These are phyloP conservation scores for Diaporthe amygdali DNA, from an alignment of 2,329 filamentous ascomycete species.

Conservation along the genomic window DNA sequence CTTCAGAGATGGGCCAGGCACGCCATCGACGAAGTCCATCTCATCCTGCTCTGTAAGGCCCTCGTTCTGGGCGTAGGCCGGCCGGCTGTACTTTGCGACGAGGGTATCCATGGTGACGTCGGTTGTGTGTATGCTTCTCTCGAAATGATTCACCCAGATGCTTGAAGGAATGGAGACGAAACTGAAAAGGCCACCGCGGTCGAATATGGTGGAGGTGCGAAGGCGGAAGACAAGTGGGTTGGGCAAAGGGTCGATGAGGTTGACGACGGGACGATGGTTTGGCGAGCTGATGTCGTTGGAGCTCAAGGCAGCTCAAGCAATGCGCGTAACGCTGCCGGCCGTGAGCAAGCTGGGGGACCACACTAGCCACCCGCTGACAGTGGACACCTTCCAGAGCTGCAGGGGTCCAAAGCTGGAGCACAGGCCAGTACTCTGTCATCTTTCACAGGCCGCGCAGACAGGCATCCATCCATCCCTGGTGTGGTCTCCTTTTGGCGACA, in stretches of 20 bases:
- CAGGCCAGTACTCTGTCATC: slow-evolving; percentile 11
- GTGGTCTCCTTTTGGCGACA: slow-evolving; percentile 11
- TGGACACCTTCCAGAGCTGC: not conserved
- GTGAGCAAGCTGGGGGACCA: not conserved
- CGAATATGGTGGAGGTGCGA: slow-evolving; percentile 2
- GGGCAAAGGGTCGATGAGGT: slow-evolving; percentile 16
- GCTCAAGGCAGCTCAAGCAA: slow-evolving; percentile 28
- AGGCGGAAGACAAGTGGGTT: not conserved
- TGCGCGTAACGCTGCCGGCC: slow-evolving; percentile 25
- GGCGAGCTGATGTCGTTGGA: slow-evolving; percentile 22
- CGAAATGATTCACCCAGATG: slow-evolving; percentile 73
- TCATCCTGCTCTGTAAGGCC: slow-evolving; percentile 74
- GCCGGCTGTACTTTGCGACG: slow-evolving; percentile 88
- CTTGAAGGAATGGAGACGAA: not conserved
- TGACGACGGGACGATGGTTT: slow-evolving; percentile 3
- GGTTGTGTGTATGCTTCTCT: slow-evolving; percentile 67
- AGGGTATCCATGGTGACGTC: slow-evolving; percentile 78
- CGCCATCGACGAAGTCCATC: slow-evolving; percentile 72
- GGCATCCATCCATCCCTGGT: not conserved
- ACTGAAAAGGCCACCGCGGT: not conserved
- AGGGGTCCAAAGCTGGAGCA: slow-evolving; percentile 13
- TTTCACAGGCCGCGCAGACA: not conserved
- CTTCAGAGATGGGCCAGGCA: slow-evolving; percentile 83
- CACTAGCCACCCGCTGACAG: not conserved
- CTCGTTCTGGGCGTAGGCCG: slow-evolving; percentile 75